phyloP scores from a whole-genome alignment of 2,329 filamentous ascomycete species.

The Fulvia fulva region DNA sequence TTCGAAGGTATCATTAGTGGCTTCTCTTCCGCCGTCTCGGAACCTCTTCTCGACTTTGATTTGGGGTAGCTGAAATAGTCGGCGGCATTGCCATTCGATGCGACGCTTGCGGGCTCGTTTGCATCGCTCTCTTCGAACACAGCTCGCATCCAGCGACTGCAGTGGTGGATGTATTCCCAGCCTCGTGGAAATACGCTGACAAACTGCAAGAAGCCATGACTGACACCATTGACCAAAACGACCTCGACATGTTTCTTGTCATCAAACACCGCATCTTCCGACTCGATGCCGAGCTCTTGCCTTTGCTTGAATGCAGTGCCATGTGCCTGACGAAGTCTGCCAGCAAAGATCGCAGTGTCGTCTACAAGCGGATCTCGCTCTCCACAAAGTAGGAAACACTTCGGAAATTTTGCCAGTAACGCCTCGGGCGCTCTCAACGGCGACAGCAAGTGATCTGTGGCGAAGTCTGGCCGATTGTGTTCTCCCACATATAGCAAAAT shows the following conservation, averaged over 20 bases:
- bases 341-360: conserved; percentile 94
- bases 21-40: conserved; percentile 71
- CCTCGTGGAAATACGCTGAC: conserved; percentile 82
- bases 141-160: conserved; percentile 75
- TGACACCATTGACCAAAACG: conserved; percentile 79
- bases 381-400: conserved; percentile 89
- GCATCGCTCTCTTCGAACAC: conserved; percentile 58
- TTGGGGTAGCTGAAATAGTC: conserved; percentile 25
- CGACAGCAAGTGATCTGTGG: conserved; percentile 83
- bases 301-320: conserved; percentile 53
- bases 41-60: conserved; percentile 11
- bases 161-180: conserved; percentile 79
- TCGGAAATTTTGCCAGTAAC: conserved; percentile 81
- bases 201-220: conserved; percentile 92
- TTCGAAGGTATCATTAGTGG: conserved; percentile 71
- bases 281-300: conserved; percentile 53
- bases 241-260: conserved; percentile 68
- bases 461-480: conserved; percentile 88
- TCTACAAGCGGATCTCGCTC: conserved; percentile 94
- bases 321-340: conserved; percentile 77
- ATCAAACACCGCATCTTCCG: conserved; percentile 52
- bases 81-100: conserved; percentile 15
- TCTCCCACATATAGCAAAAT: conserved; percentile 96
- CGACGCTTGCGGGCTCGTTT: conserved; percentile 24
- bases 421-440: conserved; percentile 84